Evolutionary conservation across 1,284 basidiomycete species (phyloP).

Genomic region (Ganoderma meredithae): DNA sequence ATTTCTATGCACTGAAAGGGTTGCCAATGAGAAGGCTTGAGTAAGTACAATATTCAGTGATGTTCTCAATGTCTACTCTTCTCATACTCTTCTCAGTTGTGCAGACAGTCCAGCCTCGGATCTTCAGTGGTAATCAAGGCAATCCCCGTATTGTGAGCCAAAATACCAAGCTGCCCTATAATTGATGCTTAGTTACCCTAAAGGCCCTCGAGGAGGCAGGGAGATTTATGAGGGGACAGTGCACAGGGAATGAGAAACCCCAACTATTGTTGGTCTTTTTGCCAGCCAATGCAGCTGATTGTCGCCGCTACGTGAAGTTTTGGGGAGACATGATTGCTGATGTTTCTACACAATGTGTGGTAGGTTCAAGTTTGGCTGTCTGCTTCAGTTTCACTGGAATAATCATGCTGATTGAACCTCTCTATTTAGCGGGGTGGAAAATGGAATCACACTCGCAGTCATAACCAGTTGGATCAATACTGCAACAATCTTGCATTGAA

Average conservation of each 20-base stretch:
- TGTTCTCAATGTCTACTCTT: neutral
- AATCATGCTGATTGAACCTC: neutral
- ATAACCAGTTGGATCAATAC: conserved; percentile 48
- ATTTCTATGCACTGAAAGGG: neutral
- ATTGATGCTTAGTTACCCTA: neutral
- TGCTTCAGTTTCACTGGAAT: neutral
- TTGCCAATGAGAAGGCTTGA: conserved; percentile 14
- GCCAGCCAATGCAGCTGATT: conserved; percentile 34
- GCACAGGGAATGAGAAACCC: neutral
- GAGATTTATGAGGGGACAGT: neutral
- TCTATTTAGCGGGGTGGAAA: conserved; percentile 25
- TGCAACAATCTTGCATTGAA: conserved; percentile 59
- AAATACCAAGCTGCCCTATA: neutral
- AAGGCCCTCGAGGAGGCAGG: conserved; percentile 39
- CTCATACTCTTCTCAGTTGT: neutral
- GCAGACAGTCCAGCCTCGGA: conserved; percentile 13
- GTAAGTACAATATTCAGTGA: conserved; percentile 5
- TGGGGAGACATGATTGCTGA: conserved; percentile 50
- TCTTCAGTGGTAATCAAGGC: conserved; percentile 7
- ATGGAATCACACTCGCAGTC: conserved; percentile 28
- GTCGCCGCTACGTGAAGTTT: conserved; percentile 46
- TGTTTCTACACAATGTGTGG: conserved; percentile 42
- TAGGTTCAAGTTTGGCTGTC: conserved; percentile 25
- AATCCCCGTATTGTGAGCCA: conserved; percentile 16
- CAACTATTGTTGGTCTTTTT: conserved; percentile 38